Conservation (phyloP, 2,329 filamentous ascomycete species). For the Aureobasidium subglaciale region DNA sequence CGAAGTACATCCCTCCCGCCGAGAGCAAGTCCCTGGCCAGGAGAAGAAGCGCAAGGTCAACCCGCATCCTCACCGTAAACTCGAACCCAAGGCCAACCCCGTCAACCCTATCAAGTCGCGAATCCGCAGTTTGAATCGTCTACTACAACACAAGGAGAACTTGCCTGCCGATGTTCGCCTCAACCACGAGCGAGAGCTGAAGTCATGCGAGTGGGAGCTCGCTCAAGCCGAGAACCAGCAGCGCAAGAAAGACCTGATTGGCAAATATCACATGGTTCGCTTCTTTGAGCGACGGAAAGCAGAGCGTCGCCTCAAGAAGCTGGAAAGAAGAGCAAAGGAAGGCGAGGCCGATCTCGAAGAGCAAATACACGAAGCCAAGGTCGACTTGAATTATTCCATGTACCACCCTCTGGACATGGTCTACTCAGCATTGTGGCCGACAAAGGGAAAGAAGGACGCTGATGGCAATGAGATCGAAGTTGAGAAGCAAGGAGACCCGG, state of each 20-base stretch:
- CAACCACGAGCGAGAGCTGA: slow-evolving; percentile 66
- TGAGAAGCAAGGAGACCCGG: slow-evolving; percentile 37
- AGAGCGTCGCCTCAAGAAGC: slow-evolving; percentile 54
- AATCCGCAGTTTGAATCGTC: slow-evolving; percentile 60
- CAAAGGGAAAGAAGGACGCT: slow-evolving; percentile 26
- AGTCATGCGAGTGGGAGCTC: slow-evolving; percentile 59
- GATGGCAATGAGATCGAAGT: slow-evolving; percentile 29
- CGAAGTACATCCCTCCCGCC: slow-evolving; percentile 23
- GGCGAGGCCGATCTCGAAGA: slow-evolving; percentile 34
- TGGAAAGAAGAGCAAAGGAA: slow-evolving; percentile 51
- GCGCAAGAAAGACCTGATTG: slow-evolving; percentile 62
- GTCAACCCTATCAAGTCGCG: slow-evolving; percentile 60
- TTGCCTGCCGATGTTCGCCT: slow-evolving; percentile 61
- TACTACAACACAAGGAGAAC: slow-evolving; percentile 52
- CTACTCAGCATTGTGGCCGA: slow-evolving; percentile 54
- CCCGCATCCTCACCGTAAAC: slow-evolving; percentile 21
- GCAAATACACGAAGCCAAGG: slow-evolving; percentile 47
- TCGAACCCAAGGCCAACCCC: slow-evolving; percentile 27
- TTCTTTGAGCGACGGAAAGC: slow-evolving; percentile 77
- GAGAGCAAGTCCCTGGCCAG: slow-evolving; percentile 20
- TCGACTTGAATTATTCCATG: slow-evolving; percentile 68
- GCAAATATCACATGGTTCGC: slow-evolving; percentile 73
- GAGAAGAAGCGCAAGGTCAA: slow-evolving; percentile 22
- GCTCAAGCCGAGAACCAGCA: slow-evolving; percentile 53
- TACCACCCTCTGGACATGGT: slow-evolving; percentile 64